Conservation (phyloP, 2,329 filamentous ascomycete genomes). For the Sporothrix protearum region DNA sequence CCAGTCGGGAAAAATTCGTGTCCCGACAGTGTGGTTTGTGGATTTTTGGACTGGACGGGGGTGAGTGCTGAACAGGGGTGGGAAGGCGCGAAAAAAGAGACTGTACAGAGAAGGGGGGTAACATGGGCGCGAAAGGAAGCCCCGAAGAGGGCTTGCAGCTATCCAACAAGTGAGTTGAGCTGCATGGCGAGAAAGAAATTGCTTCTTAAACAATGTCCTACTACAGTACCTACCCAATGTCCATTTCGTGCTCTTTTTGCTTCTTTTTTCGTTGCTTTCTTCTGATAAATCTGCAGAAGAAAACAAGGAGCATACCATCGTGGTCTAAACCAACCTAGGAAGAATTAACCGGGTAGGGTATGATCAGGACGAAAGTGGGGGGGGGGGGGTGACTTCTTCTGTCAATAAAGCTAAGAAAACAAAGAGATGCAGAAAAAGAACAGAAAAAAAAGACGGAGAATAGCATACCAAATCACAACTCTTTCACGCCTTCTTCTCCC, state of each 20-base stretch:
- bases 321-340: constrained; percentile 5
- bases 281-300: background rate
- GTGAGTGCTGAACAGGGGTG: background rate
- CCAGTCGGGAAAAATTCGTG: constrained; percentile 3
- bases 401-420: background rate
- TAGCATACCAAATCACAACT: background rate
- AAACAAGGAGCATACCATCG: background rate
- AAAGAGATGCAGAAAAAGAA: background rate
- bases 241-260: background rate
- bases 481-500: background rate
- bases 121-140: background rate
- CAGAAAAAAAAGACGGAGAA: background rate
- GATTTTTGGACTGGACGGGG: constrained; percentile 12
- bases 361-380: background rate
- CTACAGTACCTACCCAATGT: background rate
- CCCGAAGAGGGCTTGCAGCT: background rate
- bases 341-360: constrained; percentile 16
- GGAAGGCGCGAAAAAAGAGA: background rate
- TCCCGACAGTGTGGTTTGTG: constrained; percentile 26
- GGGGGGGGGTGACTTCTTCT: too few relatives aligned
- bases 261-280: background rate
- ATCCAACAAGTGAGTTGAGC: background rate
- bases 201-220: background rate
- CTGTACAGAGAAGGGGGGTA: background rate
- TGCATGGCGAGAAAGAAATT: background rate